Base-by-base conservation (phyloP, 2,329 filamentous ascomycete genomes). In the Botrytis medusae region DNA sequence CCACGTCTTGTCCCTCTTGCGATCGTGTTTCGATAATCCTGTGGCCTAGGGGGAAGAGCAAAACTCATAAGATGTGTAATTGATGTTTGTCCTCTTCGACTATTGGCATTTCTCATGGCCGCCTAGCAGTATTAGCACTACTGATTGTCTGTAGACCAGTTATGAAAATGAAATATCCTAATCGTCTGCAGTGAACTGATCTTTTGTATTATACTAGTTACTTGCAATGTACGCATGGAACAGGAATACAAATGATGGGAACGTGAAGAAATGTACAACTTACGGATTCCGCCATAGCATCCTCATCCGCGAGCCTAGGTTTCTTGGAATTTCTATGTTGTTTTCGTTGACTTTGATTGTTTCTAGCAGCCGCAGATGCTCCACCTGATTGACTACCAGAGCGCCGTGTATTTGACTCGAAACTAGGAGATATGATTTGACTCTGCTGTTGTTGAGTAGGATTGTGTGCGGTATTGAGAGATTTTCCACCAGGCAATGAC, bases 1-100 rank as follows among this genome's bases (percentile, higher is more conserved):
- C 93, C 92, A 71, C 92, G 87, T 57, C 86, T 84, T 75, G 86
- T 84, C 68, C 85, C 82, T 77, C 86, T 82, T 72, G 86, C 84
- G 73, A 85, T 81, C 69, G 86, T 85, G 78, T 89, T 87, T 64
- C 78, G 77, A 59, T 80, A 76, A 78, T 87, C 87, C 74, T 91
- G 89, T 34, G 92, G 91, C 65, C 93, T 89, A 60, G 92, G 90
- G 34, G 95, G 93, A 32, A 94, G 86, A 62, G 92, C 90, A 83
- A 98, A 97, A 84, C 95, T 95, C 87, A 99, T 93, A 73, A 99
- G 85, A 83, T 99, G 96, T 59, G 96, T 98, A 81, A 99, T 99
- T 79, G 93, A 97, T 71, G 94, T 98, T 83, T 98, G 95, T 71
- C 96, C 96, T 79, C 96, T 93, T 74, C 96, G 91, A 79, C 90